These are phyloP conservation scores for Starmera amethionina DNA, from an alignment of 805 yeast species.

Conservation along the genomic window DNA sequence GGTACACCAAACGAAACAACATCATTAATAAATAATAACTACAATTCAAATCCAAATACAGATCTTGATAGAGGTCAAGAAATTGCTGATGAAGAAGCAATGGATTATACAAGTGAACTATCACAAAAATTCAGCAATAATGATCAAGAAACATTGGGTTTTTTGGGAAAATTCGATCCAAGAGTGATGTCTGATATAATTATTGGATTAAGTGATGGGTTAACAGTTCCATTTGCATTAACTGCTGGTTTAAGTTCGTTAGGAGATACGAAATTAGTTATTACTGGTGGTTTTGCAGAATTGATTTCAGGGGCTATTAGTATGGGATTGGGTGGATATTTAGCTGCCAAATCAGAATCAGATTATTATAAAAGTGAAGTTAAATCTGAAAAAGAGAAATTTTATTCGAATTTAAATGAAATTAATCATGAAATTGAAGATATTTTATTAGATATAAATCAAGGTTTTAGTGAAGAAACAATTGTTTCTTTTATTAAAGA, in stretches of 20 bases:
- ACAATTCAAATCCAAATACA: not conserved
- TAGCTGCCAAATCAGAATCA: conserved; percentile 86
- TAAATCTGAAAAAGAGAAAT: conserved; percentile 55
- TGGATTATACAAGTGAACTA: not conserved
- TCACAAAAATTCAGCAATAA: conserved; percentile 3
- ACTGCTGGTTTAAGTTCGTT: conserved; percentile 92
- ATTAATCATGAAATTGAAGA: conserved; percentile 76
- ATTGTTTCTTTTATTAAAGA: conserved; percentile 66
- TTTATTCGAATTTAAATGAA: conserved; percentile 53
- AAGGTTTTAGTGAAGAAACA: conserved; percentile 53
- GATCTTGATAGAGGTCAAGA: conserved; percentile 7
- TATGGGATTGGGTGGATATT: conserved; percentile 95
- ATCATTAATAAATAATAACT: conserved; percentile 7
- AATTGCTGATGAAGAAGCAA: conserved; percentile 2
- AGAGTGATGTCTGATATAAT: conserved; percentile 90
- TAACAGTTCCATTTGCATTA: conserved; percentile 97
- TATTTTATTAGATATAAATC: conserved; percentile 59
- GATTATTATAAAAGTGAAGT: conserved; percentile 70
- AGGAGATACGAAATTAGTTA: conserved; percentile 83
- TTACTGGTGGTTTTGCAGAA: conserved; percentile 98
- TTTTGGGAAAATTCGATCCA: conserved; percentile 55
- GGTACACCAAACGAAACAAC: conserved; percentile 1
- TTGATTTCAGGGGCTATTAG: conserved; percentile 93
- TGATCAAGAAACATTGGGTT: conserved; percentile 2
- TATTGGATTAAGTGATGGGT: conserved; percentile 90